A percentile compares a stretch with the other conserved stretches of the same genome.
Conservation (phyloP, 164 flowering plant species). For the Annona squamosa region DNA sequence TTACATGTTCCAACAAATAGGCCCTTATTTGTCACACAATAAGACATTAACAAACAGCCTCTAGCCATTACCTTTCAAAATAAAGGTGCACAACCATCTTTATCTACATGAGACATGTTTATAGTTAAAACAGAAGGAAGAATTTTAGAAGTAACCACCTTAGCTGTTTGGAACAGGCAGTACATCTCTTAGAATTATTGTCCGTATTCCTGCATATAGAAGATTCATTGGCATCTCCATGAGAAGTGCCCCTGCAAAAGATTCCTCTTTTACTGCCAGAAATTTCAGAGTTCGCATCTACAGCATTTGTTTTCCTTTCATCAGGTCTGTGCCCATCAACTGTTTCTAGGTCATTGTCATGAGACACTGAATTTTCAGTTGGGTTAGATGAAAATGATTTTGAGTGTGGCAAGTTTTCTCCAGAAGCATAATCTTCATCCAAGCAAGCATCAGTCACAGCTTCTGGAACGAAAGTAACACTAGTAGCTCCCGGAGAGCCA, state of each 20-base stretch:
- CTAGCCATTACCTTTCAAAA: not conserved
- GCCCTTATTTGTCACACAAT: no score
- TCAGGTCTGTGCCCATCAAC: constrained; percentile 1
- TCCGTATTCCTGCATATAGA: not conserved
- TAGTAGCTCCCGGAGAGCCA: no score
- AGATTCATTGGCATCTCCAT: not conserved
- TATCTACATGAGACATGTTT: no score
- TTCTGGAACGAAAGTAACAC: no score
- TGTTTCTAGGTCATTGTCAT: constrained; percentile 7
- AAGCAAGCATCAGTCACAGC: not conserved
- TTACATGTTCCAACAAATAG: no score
- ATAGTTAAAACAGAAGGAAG: not conserved
- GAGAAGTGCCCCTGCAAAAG: not conserved
- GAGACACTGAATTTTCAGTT: constrained; percentile 10
- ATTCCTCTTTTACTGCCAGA: constrained; percentile 8
- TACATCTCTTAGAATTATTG: not conserved
- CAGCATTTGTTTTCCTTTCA: constrained; percentile 17
- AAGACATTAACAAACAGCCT: not conserved
- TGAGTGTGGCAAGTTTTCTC: not conserved
- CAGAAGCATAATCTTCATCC: not conserved
- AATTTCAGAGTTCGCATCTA: constrained; percentile 22
- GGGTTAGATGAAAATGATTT: constrained; percentile 10
- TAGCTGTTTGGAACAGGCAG: not conserved
- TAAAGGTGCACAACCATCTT: not conserved
- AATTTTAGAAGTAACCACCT: not conserved